Evolutionary conservation across 331 rosid genomes (phyloP).

Genomic region (Telfairia occidentalis): DNA sequence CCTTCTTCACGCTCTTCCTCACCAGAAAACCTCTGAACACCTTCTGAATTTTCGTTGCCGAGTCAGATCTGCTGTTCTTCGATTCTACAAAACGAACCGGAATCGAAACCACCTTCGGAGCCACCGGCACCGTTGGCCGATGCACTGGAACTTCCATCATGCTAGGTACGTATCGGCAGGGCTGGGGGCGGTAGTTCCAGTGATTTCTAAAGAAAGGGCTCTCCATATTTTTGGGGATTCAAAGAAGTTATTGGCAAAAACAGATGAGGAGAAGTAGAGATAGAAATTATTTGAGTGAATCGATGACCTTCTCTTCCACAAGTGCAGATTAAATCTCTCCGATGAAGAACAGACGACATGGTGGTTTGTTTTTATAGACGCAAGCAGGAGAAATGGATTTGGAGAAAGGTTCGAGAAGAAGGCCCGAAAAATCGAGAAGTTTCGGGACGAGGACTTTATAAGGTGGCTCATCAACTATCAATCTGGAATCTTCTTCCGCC

Average conservation of each 20-base stretch:
- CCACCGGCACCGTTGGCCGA: constrained; percentile 11
- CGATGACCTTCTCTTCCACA: not conserved
- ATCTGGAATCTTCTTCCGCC: not conserved
- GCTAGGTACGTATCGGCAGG: not conserved
- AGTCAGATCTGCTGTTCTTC: constrained; percentile 16
- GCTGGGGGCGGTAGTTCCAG: constrained; percentile 3
- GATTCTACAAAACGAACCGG: constrained; percentile 50
- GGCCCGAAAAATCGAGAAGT: not conserved
- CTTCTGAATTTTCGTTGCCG: constrained; percentile 51
- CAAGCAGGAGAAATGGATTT: not conserved
- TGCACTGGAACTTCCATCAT: not conserved
- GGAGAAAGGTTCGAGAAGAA: not conserved
- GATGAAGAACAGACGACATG: not conserved
- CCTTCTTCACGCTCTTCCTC: constrained; percentile 48
- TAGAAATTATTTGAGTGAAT: not conserved
- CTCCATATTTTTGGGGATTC: constrained; percentile 17
- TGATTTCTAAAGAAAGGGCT: constrained; percentile 16
- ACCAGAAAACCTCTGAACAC: constrained; percentile 42
- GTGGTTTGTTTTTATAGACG: not conserved
- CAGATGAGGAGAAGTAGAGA: not conserved
- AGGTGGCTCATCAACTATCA: not conserved
- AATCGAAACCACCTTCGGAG: constrained; percentile 39
- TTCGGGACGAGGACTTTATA: not conserved
- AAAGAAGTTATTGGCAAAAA: not conserved
- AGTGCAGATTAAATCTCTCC: not conserved